Percentiles rank a stretch among this genome's conserved stretches.
phyloP scores from a whole-genome alignment of 1,284 basidiomycete genomes.

The Ustilago trichophora region DNA sequence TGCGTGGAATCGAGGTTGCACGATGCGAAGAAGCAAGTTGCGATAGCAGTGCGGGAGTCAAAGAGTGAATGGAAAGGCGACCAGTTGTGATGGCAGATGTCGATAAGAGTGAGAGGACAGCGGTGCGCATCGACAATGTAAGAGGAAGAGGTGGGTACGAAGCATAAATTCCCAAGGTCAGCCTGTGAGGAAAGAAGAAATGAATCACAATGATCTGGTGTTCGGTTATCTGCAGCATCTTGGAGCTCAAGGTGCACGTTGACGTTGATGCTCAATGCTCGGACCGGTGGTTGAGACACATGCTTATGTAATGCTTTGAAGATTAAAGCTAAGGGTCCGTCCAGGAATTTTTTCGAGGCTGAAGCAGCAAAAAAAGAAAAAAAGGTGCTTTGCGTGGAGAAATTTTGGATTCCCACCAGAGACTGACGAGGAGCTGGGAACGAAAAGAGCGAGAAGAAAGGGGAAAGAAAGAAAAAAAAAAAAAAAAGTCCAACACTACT shows the following conservation, averaged over 20 bases:
- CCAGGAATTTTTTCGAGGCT: not conserved
- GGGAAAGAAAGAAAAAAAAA: not conserved
- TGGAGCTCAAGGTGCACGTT: conserved; percentile 6
- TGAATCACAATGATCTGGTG: not conserved
- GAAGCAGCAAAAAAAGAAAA: not conserved
- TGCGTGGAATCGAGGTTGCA: not conserved
- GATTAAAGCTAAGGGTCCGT: conserved; percentile 4
- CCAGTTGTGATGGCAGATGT: not conserved
- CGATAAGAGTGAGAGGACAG: conserved; percentile 1
- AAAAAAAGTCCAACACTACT: conserved; percentile 5
- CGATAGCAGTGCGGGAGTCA: not conserved
- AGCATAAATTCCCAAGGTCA: too few species aligned
- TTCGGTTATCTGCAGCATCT: conserved; percentile 1
- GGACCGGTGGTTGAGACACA: not conserved
- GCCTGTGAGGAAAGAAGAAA: not conserved
- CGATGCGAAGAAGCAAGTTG: not conserved
- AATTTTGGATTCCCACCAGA: too few species aligned
- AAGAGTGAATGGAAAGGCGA: not conserved
- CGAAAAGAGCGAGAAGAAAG: not conserved
- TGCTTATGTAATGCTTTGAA: conserved; percentile 6
- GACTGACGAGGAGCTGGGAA: too few species aligned
- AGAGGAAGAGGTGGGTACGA: too few species aligned
- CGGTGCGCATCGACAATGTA: conserved; percentile 16
- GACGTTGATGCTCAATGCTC: conserved; percentile 5
- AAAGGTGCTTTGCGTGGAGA: not conserved